Base-by-base conservation (phyloP, 106 monocot genomes). In the Dendrobium huoshanense region DNA sequence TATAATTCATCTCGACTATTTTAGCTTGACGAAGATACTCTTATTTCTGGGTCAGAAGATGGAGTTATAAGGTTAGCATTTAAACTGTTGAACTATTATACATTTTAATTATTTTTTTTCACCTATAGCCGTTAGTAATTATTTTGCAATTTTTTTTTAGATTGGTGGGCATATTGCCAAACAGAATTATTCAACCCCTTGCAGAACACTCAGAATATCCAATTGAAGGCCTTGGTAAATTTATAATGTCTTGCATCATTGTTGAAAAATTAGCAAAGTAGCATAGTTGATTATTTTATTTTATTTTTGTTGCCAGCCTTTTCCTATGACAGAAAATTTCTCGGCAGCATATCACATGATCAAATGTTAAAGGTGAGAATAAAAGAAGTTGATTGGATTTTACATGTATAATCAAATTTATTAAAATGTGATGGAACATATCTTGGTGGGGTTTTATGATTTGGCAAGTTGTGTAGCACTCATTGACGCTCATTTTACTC, bases 321-420 rank as follows among this genome's bases (percentile, higher is more conserved):
- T 58, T 99, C 99, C 72, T 83, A 82, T 86, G 99, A 95, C 82
- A 91, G 80, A 72, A 88, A 99, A 65, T 90, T 87, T 86, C 85
- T 99, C 55, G 98, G 92, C 56, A 95, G 99, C 81, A 93, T 99
- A 87, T 99, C 99, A 77, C 93, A 93, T 88, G 95, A 95, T 83
- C 84, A 91, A 83, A 95, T 91, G 86, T 73, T 95, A 65, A 99
- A 99, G 92, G 98, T 99, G 54, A 83, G 82, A 20, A 33, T 9
- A 67, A 45, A 65, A n/a, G 9, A 51, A 16, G 51, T 51, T 67
- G 22, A 55, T 9, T 42, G 7, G 49, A 18, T 11, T 44, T 47
- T 67, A 4, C 13, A 9, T n/a, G 33, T n/a, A 70, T 16, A 47
- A 41, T 77, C 27, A 41, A 22, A 64, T 64, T 64, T 27, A 47